A percentile compares a stretch with the other conserved stretches of the same genome.
Evolutionary conservation across 2,329 filamentous ascomycete genomes (phyloP).

Genomic region (Paracoccidioides brasiliensis): DNA sequence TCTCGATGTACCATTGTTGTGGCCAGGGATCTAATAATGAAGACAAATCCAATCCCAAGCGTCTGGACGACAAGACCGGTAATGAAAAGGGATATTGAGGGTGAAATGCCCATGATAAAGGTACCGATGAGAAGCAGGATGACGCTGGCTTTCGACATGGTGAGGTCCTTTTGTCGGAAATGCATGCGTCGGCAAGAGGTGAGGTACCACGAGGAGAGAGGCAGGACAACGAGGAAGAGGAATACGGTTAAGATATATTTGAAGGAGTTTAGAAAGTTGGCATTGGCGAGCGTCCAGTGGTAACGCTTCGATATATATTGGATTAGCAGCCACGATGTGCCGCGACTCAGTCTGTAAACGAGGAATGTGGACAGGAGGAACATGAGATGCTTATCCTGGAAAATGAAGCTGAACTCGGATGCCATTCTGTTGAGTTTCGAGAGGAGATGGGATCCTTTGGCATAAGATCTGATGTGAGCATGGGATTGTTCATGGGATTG

Average conservation of each 20-base stretch:
- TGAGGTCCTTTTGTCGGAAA: slow-evolving; percentile 32
- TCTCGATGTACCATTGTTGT: slow-evolving; percentile 36
- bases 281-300: slow-evolving; percentile 33
- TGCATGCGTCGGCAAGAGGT: slow-evolving; percentile 24
- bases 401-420: slow-evolving; percentile 27
- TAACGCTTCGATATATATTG: slow-evolving; percentile 41
- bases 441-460: background rate
- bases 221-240: slow-evolving; percentile 34
- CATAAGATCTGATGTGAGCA: background rate
- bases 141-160: slow-evolving; percentile 33
- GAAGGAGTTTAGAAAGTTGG: slow-evolving; percentile 33
- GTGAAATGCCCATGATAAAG: slow-evolving; percentile 34
- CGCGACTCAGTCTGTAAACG: slow-evolving; percentile 35
- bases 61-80: slow-evolving; percentile 35
- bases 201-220: slow-evolving; percentile 28
- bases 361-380: slow-evolving; percentile 35
- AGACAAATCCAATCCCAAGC: slow-evolving; percentile 35
- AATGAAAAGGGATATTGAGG: slow-evolving; percentile 30
- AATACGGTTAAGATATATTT: slow-evolving; percentile 35
- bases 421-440: background rate
- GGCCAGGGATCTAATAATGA: slow-evolving; percentile 34
- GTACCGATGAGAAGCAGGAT: slow-evolving; percentile 32
- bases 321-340: slow-evolving; percentile 34
- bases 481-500: slow-evolving; percentile 6
- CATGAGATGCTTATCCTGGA: slow-evolving; percentile 28